phyloP scores from a whole-genome alignment of 1,139 yeast genomes.

The Candida gigantensis region DNA sequence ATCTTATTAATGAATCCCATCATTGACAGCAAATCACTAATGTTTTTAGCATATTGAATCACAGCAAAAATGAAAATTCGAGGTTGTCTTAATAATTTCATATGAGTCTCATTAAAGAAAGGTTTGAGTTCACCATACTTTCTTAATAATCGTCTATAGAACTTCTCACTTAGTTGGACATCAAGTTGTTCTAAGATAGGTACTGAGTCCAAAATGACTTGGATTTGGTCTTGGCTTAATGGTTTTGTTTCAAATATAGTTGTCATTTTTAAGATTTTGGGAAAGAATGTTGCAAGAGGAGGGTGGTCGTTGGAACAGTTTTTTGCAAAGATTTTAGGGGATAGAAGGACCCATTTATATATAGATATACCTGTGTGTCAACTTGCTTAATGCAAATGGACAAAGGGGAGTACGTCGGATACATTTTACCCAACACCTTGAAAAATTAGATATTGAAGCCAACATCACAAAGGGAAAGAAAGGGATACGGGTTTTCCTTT shows the following conservation, averaged over 20 bases:
- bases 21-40: constrained; percentile 58
- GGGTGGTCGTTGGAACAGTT: too few relatives aligned
- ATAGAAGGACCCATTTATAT: too few relatives aligned
- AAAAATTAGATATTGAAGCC: too few relatives aligned
- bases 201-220: constrained; percentile 53
- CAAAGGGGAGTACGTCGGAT: too few relatives aligned
- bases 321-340: too few relatives aligned
- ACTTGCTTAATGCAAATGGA: too few relatives aligned
- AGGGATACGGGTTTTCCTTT: too few relatives aligned
- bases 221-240: constrained; percentile 31
- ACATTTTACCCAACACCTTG: too few relatives aligned
- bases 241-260: constrained; percentile 16
- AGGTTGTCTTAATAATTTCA: constrained; percentile 58
- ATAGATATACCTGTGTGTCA: too few relatives aligned
- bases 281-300: too few relatives aligned
- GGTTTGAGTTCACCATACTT: constrained; percentile 55
- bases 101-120: constrained; percentile 63
- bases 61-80: constrained; percentile 63
- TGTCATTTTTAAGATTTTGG: too few relatives aligned
- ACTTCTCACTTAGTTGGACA: constrained; percentile 51
- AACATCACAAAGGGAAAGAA: too few relatives aligned
- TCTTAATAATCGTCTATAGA: constrained; percentile 57
- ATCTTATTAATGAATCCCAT: constrained; percentile 58
- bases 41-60: constrained; percentile 61
- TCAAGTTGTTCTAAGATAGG: constrained; percentile 63